Evolutionary conservation across 2,329 filamentous ascomycete genomes (phyloP), one percentile per base, ranked within the genome.

Genomic region (Aspergillus chevalieri): DNA sequence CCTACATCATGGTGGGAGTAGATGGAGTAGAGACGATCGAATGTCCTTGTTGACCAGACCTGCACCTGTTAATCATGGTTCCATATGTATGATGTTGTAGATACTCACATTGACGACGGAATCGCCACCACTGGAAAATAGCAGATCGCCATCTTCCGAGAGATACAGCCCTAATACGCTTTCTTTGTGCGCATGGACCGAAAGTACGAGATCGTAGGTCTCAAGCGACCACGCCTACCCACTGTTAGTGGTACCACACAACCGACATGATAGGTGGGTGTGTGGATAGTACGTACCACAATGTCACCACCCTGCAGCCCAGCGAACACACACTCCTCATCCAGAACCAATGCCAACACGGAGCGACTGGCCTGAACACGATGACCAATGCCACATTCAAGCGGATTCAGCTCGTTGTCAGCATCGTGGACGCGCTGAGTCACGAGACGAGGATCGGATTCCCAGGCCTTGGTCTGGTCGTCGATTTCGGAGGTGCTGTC

Each of bases 251-350:
- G 47, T 51, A 41, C 21, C 15, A 34, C 15, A n/a, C 8, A 19
- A 41, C 26, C 28, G 26, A 14, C 6, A 22, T 33, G 21, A 22
- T 22, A 5, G 21, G 21, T 22, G 21, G 21, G 17, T 14, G 33
- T 42, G 3, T 47, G 17, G 19, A 44, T 33, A 33, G 41, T 12
- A 67, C 72, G 53, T 69, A 81, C 85, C 43, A 94, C 78, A 53
- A 98, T 95, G 72, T 96, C 89, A 53, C 93, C 93, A 55, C 89
- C 87, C 66, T 96, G 90, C 1, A 93, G 91, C 38, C 93, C 93
- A 15, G 92, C 91, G 68, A 89, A 98, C 47, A 98, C 86, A 64
- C 84, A 85, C 44, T 86, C 79, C 46, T 88, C 79, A 50, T 89
- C 90, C 21, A 95, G 82, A 3, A 85, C 88, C 49, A 98, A 79